phyloP scores from a whole-genome alignment of 2,329 filamentous ascomycete species.

The Claviceps humidiphila region DNA sequence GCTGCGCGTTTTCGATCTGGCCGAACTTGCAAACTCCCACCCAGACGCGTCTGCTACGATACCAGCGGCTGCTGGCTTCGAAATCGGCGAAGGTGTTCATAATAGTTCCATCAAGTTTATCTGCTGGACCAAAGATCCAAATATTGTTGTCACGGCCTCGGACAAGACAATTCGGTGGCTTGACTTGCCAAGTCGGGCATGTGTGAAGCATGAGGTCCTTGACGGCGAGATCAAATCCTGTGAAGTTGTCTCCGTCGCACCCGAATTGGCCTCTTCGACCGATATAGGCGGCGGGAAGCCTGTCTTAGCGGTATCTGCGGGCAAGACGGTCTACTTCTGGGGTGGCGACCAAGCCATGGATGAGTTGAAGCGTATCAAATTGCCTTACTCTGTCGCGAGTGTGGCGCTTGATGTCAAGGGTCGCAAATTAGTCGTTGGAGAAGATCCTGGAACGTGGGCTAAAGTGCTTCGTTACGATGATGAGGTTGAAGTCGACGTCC shows the following conservation, averaged over 20 bases:
- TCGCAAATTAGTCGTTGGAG: conserved; percentile 77
- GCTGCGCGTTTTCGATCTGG: conserved; percentile 82
- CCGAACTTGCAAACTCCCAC: conserved; percentile 36
- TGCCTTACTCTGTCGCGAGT: conserved; percentile 77
- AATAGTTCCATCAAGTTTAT: conserved; percentile 89
- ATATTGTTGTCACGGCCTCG: conserved; percentile 78
- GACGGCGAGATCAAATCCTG: conserved; percentile 84
- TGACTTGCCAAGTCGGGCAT: conserved; percentile 64
- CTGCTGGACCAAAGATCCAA: conserved; percentile 81
- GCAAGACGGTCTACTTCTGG: conserved; percentile 89
- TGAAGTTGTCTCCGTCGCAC: conserved; percentile 64
- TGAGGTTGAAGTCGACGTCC: conserved; percentile 72
- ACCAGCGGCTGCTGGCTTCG: conserved; percentile 55
- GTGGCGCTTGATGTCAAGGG: conserved; percentile 75
- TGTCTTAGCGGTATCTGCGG: conserved; percentile 81
- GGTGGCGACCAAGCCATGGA: conserved; percentile 57
- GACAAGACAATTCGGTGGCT: conserved; percentile 94
- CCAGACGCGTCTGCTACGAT: conserved; percentile 32
- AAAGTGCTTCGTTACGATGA: conserved; percentile 82
- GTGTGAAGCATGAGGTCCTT: conserved; percentile 63
- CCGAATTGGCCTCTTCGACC: conserved; percentile 40
- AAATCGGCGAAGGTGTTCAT: conserved; percentile 78
- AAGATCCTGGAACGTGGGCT: conserved; percentile 92
- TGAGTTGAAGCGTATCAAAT: conserved; percentile 64
- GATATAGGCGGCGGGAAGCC: conserved; percentile 56